These are phyloP conservation scores for Colletotrichum viniferum DNA, from an alignment of 2,329 filamentous ascomycete species.

Conservation along the genomic window DNA sequence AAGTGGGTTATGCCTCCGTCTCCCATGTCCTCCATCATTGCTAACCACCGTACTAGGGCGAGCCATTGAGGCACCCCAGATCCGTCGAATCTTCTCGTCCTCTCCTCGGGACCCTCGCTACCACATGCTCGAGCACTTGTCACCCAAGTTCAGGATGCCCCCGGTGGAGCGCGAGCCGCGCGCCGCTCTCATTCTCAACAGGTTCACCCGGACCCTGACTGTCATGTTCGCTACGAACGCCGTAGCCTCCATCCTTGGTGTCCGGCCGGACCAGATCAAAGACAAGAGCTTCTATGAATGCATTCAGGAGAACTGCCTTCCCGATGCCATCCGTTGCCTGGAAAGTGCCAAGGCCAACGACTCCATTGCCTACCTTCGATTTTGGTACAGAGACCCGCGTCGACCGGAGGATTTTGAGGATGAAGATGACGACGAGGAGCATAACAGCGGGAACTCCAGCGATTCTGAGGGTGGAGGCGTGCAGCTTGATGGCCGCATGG, in stretches of 20 bases:
- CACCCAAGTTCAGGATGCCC: slow-evolving; percentile 75
- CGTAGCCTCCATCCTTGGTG: slow-evolving; percentile 75
- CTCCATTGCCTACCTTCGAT: slow-evolving; percentile 87
- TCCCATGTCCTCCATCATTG: neutral
- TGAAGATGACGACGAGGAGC: slow-evolving; percentile 46
- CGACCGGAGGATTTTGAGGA: slow-evolving; percentile 55
- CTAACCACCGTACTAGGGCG: slow-evolving; percentile 53
- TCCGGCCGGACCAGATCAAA: slow-evolving; percentile 70
- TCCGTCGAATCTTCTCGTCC: slow-evolving; percentile 80
- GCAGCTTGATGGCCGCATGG: slow-evolving; percentile 46
- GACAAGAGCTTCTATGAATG: slow-evolving; percentile 88
- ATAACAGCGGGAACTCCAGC: slow-evolving; percentile 35
- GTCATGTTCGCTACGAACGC: slow-evolving; percentile 88
- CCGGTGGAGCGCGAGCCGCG: slow-evolving; percentile 75
- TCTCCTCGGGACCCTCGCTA: slow-evolving; percentile 85
- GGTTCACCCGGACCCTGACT: slow-evolving; percentile 81
- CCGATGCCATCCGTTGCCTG: slow-evolving; percentile 77
- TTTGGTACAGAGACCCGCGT: slow-evolving; percentile 80
- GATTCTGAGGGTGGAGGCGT: slow-evolving; percentile 52
- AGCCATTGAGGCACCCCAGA: slow-evolving; percentile 76
- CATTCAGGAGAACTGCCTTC: slow-evolving; percentile 77
- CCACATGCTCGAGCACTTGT: slow-evolving; percentile 87
- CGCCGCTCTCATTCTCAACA: slow-evolving; percentile 83
- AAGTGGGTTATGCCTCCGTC: slow-evolving; percentile 56
- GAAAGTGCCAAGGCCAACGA: slow-evolving; percentile 90